These are phyloP conservation scores for Chara braunii DNA, from an alignment of 139 green algal genomes.

Conservation along the genomic window DNA sequence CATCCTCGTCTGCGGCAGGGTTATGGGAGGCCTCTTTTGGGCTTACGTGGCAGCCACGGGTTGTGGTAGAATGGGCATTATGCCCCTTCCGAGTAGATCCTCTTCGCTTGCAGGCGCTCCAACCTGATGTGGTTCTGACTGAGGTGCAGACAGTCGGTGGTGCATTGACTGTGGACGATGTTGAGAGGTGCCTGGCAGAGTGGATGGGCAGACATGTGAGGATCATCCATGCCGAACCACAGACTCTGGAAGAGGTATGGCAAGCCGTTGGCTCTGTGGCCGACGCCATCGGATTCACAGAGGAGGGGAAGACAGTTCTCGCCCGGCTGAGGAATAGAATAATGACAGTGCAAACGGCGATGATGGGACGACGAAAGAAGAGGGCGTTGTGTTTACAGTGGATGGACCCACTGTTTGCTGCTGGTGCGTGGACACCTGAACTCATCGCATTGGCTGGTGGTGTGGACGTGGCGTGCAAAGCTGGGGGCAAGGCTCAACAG, in stretches of 20 bases:
- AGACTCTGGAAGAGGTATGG: constrained; percentile 47
- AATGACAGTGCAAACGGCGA: constrained; percentile 13
- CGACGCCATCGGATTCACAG: constrained; percentile 37
- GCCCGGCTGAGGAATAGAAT: constrained; percentile 18
- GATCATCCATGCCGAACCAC: constrained; percentile 52
- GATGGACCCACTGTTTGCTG: constrained; percentile 49
- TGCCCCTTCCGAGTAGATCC: constrained; percentile 49
- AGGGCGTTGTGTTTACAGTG: constrained; percentile 55
- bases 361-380: constrained; percentile 25
- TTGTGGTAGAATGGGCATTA: constrained; percentile 48
- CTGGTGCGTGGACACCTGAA: constrained; percentile 55
- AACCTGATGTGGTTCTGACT: constrained; percentile 55
- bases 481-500: not conserved
- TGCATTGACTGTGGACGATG: constrained; percentile 19
- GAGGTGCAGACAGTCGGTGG: constrained; percentile 5
- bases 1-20: not conserved
- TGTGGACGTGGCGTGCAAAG: constrained; percentile 38
- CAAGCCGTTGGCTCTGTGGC: constrained; percentile 46
- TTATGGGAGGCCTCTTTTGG: constrained; percentile 22
- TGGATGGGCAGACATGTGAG: constrained; percentile 46
- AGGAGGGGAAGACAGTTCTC: not conserved
- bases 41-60: not conserved
- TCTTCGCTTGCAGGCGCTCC: constrained; percentile 37
- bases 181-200: constrained; percentile 33
- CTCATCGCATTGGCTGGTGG: constrained; percentile 46